Evolutionary conservation across 192 early-diverging fungal genomes (phyloP).

Genomic region (Globomyces pollinis-pini): DNA sequence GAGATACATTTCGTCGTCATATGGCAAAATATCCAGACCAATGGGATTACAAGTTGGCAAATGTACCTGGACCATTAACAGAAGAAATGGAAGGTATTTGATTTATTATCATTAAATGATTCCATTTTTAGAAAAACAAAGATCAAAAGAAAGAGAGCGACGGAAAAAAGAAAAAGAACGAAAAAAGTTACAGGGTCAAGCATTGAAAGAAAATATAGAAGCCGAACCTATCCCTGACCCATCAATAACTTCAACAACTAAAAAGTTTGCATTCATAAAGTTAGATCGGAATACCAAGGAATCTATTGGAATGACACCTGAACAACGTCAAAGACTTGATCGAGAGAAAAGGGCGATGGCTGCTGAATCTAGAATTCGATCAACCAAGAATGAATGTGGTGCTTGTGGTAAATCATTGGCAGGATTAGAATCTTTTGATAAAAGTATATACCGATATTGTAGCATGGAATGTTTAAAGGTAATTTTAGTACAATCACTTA

Average conservation of each 20-base stretch:
- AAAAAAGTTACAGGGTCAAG: too few relatives aligned
- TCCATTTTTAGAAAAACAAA: slow-evolving; percentile 57
- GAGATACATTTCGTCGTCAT: slow-evolving; percentile 67
- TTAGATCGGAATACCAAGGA: slow-evolving; percentile 31
- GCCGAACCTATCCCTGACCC: slow-evolving; percentile 16
- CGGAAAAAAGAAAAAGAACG: slow-evolving; percentile 50
- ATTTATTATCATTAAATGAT: too few relatives aligned
- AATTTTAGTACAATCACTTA: neutral
- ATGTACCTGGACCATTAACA: slow-evolving; percentile 67
- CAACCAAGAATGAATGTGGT: slow-evolving; percentile 43
- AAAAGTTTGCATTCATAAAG: slow-evolving; percentile 32
- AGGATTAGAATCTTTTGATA: slow-evolving; percentile 61
- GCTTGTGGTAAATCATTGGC: slow-evolving; percentile 56
- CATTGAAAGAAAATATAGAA: slow-evolving; percentile 29
- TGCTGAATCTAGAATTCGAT: slow-evolving; percentile 59
- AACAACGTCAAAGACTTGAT: slow-evolving; percentile 62
- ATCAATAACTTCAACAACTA: slow-evolving; percentile 9
- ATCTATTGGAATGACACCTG: slow-evolving; percentile 54
- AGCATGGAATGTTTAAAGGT: slow-evolving; percentile 34
- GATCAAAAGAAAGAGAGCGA: slow-evolving; percentile 57
- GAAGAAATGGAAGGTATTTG: slow-evolving; percentile 67
- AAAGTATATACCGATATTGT: slow-evolving; percentile 56
- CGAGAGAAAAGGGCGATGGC: slow-evolving; percentile 68
- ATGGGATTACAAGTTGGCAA: slow-evolving; percentile 62
- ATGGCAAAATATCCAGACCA: slow-evolving; percentile 49